These are phyloP conservation scores for Pythium graminicola DNA, from an alignment of 352 stramenopile genomes.

Conservation along the genomic window DNA sequence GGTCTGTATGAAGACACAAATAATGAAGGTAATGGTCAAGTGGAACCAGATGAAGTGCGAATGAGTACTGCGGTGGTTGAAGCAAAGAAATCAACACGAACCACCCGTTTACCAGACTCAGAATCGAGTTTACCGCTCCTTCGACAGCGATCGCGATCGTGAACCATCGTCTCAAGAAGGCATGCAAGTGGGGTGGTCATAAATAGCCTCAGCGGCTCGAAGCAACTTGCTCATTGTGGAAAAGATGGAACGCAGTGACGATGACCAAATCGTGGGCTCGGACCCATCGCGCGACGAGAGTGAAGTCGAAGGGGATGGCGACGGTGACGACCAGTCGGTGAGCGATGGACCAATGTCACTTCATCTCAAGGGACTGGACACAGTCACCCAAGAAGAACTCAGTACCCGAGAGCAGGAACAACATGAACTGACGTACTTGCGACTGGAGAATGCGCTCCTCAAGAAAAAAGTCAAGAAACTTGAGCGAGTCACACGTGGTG, in stretches of 20 bases:
- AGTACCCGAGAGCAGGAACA: conserved; percentile 16
- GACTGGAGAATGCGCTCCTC: conserved; percentile 58
- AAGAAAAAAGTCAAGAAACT: conserved; percentile 67
- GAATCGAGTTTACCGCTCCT: conserved; percentile 19
- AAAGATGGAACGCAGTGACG: neutral
- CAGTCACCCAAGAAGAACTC: neutral
- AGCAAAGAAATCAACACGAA: conserved; percentile 16
- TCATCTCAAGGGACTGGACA: conserved; percentile 8
- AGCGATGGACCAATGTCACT: conserved; percentile 8
- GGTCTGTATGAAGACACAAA: neutral
- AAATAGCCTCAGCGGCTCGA: neutral
- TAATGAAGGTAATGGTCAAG: neutral
- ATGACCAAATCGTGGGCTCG: neutral
- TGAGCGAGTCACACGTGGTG: conserved; percentile 37
- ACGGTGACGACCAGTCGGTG: conserved; percentile 1
- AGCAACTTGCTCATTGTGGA: neutral
- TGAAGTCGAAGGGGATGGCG: neutral
- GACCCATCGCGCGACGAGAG: conserved; percentile 4
- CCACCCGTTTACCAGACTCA: conserved; percentile 3
- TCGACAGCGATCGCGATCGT: conserved; percentile 1
- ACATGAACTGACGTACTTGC: conserved; percentile 45
- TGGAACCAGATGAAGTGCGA: neutral
- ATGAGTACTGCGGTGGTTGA: neutral
- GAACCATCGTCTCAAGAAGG: neutral
- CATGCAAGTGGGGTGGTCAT: no score